Evolutionary conservation across 192 early-diverging fungal genomes (phyloP), one percentile per base, ranked within the genome.

Genomic region (Entrophospora sp.): DNA sequence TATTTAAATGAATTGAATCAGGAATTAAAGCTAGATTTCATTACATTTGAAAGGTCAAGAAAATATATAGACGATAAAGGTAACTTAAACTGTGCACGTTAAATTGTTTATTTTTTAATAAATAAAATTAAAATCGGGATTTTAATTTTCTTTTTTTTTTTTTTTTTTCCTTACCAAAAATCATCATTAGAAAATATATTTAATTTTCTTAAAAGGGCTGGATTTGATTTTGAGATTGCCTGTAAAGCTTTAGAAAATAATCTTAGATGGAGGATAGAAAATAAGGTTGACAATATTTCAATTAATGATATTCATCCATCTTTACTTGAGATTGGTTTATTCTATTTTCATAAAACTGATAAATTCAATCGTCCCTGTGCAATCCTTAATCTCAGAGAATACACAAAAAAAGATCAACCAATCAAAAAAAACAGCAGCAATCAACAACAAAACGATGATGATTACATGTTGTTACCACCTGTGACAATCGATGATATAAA

Each of bases 321-420:
- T 10, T 71, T 71, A 16, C 72, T 64, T 8, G 42, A 69, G 10
- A 57, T 45, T 30, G 69, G 43, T 3, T 68, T 77, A 49, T 65
- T 74, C 20, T 73, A 66, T 43, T 77, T 74, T 22, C 67, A 71
- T 40, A 71, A 71, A 16, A 63, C 61, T 16, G 75, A 77, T 40
- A 49, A 51, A 32, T 43, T 70, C 20, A 62, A 62, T 7, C 72
- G 75, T 22, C 75, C 75, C 0, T 57, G 70, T 13, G 72, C 69
- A 2, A 35, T 77, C 3, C 61, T 77, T 28, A 69, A 67, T 25
- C 56, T 77, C 36, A 60, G 67, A 18, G 24, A 74, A 22, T 64
- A 57, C 30, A 32, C 24, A 10, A 7, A 9, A 13, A 28, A 57
- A 12, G 30, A 28, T 12, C 25, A 30, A 16, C 12, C 27, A n/a